Conservation (phyloP, 129 eudicot genomes). For the Artemisia annua region DNA sequence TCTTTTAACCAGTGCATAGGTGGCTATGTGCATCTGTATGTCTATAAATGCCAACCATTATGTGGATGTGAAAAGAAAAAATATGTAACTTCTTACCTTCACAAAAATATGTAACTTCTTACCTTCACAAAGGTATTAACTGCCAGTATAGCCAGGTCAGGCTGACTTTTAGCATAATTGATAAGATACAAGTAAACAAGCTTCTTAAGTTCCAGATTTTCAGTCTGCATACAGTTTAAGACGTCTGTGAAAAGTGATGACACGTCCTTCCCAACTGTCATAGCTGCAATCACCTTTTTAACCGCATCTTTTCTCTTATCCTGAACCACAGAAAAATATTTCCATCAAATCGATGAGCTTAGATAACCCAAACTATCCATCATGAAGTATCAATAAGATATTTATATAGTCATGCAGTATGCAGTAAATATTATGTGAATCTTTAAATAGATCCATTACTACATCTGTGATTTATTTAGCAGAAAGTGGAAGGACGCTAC, state of each 20-base stretch:
- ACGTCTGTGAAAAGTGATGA: slow-evolving; percentile 97
- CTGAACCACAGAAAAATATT: slow-evolving; percentile 39
- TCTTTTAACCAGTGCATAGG: background rate
- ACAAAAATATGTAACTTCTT: slow-evolving; percentile 50
- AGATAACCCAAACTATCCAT: background rate
- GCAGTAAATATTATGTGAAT: slow-evolving; percentile 14
- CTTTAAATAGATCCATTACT: background rate
- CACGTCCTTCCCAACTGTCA: slow-evolving; percentile 99
- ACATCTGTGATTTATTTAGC: background rate
- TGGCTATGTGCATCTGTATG: background rate
- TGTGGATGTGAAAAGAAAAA: slow-evolving; percentile 15
- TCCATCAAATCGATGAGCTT: slow-evolving; percentile 6
- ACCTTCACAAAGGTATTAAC: slow-evolving; percentile 99
- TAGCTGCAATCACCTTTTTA: slow-evolving; percentile 98
- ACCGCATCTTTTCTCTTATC: slow-evolving; percentile 99
- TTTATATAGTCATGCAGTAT: background rate
- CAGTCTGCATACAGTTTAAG: slow-evolving; percentile 98
- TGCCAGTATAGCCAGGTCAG: slow-evolving; percentile 98
- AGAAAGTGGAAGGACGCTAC: slow-evolving; percentile 3
- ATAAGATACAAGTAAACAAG: slow-evolving; percentile 96
- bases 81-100: slow-evolving; percentile 51
- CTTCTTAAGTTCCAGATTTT: slow-evolving; percentile 94
- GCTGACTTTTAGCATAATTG: slow-evolving; percentile 97
- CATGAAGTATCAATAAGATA: background rate
- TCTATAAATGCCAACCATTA: background rate